Base-by-base conservation (phyloP, 192 early-diverging fungal genomes). In the Neocallimastix lanati region DNA sequence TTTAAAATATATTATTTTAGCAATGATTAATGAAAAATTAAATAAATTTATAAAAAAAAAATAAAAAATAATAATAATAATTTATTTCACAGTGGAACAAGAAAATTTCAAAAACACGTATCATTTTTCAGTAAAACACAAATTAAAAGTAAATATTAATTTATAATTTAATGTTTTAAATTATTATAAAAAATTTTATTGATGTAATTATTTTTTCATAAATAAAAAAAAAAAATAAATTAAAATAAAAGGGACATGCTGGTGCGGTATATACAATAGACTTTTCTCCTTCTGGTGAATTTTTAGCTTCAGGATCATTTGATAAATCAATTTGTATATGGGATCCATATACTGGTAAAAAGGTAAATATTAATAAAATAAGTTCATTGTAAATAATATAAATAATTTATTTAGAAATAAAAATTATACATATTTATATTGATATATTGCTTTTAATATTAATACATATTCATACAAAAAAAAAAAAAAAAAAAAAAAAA, bases 251-350 rank as follows among this genome's bases (percentile, higher is more conserved):
- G 85, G 95, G 94, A 21, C 96, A 98, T 82, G 84, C 80, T 29
- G 96, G 95, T 3, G 96, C 96, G 13, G 91, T 98, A n/a, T 96
- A 97, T 85, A 85, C 92, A 13, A 88, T 95, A 11, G 90, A 93
- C 80, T 98, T 94, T 83, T 94, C 96, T 16, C 93, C 92, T 11
- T 88, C 91, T 77, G 94, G 93, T 28, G 88, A 88, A 30, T 90
- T 92, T 37, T 85, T 98, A 11, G 94, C 93, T 7, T 94, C 96
- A 12, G 96, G 95, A 11, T 96, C 94, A 14, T 97, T 98, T 87
- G 96, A 98, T 86, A 93, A 94, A 84, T 93, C 94, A 13, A 90
- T 98, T 36, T 87, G 94, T 77, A 88, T 98, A 36, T 98, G 95
- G 95, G 95, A 97, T 82, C 85, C 88, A 3, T 82, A 85, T 25